A percentile compares a stretch with the other conserved stretches of the same genome.
phyloP scores from a whole-genome alignment of 2,329 filamentous ascomycete species.

The Cladophialophora psammophila region DNA sequence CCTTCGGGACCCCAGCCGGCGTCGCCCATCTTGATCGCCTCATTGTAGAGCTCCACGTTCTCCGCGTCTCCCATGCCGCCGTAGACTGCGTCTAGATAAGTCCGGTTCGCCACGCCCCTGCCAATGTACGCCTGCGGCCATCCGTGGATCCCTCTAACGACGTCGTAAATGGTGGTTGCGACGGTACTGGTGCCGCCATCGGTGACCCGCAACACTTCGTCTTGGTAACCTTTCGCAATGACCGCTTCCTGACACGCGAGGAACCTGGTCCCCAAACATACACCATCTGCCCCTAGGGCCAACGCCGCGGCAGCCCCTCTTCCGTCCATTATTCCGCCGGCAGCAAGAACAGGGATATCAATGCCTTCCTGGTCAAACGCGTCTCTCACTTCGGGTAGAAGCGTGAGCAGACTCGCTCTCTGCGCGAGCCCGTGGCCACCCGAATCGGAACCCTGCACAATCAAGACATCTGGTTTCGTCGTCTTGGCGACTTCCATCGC shows the following conservation, averaged over 20 bases:
- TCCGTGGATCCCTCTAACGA: slow-evolving; percentile 61
- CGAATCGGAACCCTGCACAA: slow-evolving; percentile 62
- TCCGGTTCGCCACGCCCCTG: slow-evolving; percentile 65
- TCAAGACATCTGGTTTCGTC: slow-evolving; percentile 57
- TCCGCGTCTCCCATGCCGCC: slow-evolving; percentile 49
- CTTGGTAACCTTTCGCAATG: slow-evolving; percentile 59
- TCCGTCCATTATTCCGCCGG: slow-evolving; percentile 62
- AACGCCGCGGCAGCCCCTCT: slow-evolving; percentile 60
- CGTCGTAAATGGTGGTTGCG: slow-evolving; percentile 62
- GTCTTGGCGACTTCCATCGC: slow-evolving; percentile 52
- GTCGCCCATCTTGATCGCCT: slow-evolving; percentile 60
- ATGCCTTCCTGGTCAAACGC: slow-evolving; percentile 42
- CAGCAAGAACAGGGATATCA: slow-evolving; percentile 57
- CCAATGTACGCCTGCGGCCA: slow-evolving; percentile 67
- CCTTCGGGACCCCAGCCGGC: slow-evolving; percentile 61
- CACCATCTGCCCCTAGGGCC: slow-evolving; percentile 61
- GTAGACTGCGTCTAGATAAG: slow-evolving; percentile 52
- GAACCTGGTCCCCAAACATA: slow-evolving; percentile 70
- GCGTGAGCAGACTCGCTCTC: slow-evolving; percentile 56
- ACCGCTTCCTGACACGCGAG: slow-evolving; percentile 61
- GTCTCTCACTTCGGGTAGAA: slow-evolving; percentile 61
- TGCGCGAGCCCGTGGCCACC: slow-evolving; percentile 61
- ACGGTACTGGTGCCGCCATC: slow-evolving; percentile 62
- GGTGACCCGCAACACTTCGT: slow-evolving; percentile 56
- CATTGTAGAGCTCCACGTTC: slow-evolving; percentile 53